phyloP scores from a whole-genome alignment of 768 basidiomycete genomes.

The Auriscalpium microsporum region DNA sequence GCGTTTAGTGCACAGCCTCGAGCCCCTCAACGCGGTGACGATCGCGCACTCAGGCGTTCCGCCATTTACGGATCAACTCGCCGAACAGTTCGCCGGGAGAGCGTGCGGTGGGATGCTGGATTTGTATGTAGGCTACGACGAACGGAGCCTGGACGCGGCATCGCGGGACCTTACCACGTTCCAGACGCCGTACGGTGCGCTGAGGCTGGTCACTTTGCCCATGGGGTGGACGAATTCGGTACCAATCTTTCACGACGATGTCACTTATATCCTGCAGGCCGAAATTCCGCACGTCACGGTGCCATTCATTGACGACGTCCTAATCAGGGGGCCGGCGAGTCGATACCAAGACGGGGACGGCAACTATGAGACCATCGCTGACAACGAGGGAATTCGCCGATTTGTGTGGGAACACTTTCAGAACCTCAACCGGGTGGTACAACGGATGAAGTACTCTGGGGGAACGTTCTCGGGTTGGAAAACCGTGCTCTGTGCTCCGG shows the following conservation, averaged over 20 bases:
- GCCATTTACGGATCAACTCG: slow-evolving; percentile 15
- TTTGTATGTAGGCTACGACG: slow-evolving; percentile 28
- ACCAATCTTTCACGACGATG: slow-evolving; percentile 32
- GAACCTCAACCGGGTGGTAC: slow-evolving; percentile 28
- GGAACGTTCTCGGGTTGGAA: slow-evolving; percentile 32
- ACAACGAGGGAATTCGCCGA: slow-evolving; percentile 27
- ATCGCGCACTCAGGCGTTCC: slow-evolving; percentile 15
- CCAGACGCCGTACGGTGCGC: slow-evolving; percentile 27
- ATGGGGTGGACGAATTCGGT: slow-evolving; percentile 37
- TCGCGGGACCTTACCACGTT: slow-evolving; percentile 35
- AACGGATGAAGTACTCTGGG: slow-evolving; percentile 28
- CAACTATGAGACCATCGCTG: slow-evolving; percentile 25
- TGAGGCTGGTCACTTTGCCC: slow-evolving; percentile 25
- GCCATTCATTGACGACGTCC: slow-evolving; percentile 34
- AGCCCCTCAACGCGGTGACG: slow-evolving; percentile 19
- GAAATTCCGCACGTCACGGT: slow-evolving; percentile 31
- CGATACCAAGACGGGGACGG: slow-evolving; percentile 23
- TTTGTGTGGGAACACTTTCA: slow-evolving; percentile 35
- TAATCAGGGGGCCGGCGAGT: slow-evolving; percentile 25
- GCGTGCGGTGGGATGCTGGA: slow-evolving; percentile 15
- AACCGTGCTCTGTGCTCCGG: slow-evolving; percentile 20
- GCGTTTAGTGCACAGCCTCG: slow-evolving; percentile 17
- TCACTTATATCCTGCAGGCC: slow-evolving; percentile 27
- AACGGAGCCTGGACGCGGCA: slow-evolving; percentile 19
- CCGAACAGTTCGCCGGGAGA: slow-evolving; percentile 17